Base-by-base conservation (phyloP, 2,329 filamentous ascomycete genomes). In the Orbilia brochopaga region DNA sequence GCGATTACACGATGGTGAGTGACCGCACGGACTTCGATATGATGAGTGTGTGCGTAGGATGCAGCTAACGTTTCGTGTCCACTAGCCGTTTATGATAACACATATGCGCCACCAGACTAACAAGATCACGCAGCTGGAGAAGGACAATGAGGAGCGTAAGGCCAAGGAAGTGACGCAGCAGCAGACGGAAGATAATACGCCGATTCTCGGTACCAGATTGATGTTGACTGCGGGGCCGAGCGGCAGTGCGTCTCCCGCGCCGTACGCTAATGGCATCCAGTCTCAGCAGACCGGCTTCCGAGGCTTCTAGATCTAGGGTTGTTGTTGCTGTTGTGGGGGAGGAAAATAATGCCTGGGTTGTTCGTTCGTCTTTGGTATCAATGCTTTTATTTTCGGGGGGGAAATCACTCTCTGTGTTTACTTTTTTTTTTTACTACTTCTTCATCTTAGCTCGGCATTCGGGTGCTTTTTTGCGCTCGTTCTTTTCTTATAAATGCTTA, bases 61-160 rank as follows among this genome's bases (percentile, higher is more conserved):
- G 21, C 5, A 23, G 42, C 70, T 58, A 74, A 74, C 56, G 62
- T 67, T 37, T 44, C 35, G 48, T 58, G 21, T 23, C 23, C 35
- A 24, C 44, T 54, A 77, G 76, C 94, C 94, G 17, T 99, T 96
- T 84, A 95, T 99, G 91, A 97, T 99, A 86, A 99, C 97, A 83
- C 90, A 95, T 83, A 84, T 99, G 74, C 87, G 88, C 76, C 92
- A 96, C 81, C 92, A 97, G 82, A 92, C 91, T 42, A 87, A 89
- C 75, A 89, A 95, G 64, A 89, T 99, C 76, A 87, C 92, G 69
- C 80, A 84, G 69, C 85, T 99, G 73, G 96, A 95, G 85, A 90
- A 91, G 74, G 95, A 99, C 81, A 99, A 97, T 78, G 95, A 99
- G 81, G 90, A 92, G 79, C 89, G 92, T 78, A 97, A 96, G 81